Conservation (phyloP, 2,329 filamentous ascomycete genomes). For the Ophiosphaerella narmari region DNA sequence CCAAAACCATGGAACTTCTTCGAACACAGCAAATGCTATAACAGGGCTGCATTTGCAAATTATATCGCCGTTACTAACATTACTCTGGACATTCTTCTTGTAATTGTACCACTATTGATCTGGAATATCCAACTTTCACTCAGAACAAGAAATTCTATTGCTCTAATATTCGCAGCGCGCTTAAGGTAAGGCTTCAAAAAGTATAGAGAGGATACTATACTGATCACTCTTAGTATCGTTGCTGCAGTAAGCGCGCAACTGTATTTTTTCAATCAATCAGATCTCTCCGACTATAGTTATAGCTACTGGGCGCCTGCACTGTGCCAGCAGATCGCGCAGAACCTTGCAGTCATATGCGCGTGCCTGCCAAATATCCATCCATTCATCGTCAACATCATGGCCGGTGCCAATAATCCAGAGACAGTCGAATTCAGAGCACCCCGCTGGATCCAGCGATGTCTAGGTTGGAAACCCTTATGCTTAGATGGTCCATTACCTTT, state of each 20-base stretch:
- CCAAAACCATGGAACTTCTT: slow-evolving; percentile 27
- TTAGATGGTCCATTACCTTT: slow-evolving; percentile 12
- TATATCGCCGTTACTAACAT: slow-evolving; percentile 36
- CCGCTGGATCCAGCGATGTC: slow-evolving; percentile 2
- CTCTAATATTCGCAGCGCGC: slow-evolving; percentile 26
- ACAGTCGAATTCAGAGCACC: slow-evolving; percentile 5
- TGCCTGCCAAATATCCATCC: slow-evolving; percentile 32
- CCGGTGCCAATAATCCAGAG: slow-evolving; percentile 18
- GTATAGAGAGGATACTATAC: background rate
- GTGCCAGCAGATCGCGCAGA: slow-evolving; percentile 34
- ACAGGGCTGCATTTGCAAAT: slow-evolving; percentile 31
- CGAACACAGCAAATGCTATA: slow-evolving; percentile 19
- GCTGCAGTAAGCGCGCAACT: slow-evolving; percentile 26
- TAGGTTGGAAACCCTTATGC: slow-evolving; percentile 1
- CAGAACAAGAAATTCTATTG: slow-evolving; percentile 30
- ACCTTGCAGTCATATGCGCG: slow-evolving; percentile 35
- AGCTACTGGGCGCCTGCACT: slow-evolving; percentile 26
- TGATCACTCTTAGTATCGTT: slow-evolving; percentile 25
- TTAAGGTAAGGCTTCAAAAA: slow-evolving; percentile 20
- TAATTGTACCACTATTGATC: slow-evolving; percentile 32
- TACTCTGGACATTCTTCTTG: slow-evolving; percentile 28
- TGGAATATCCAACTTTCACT: slow-evolving; percentile 31
- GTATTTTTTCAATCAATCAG: slow-evolving; percentile 25
- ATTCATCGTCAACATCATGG: slow-evolving; percentile 27
- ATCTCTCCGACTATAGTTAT: slow-evolving; percentile 14